These are phyloP conservation scores for Podila epigama DNA, from an alignment of 192 early-diverging fungal species.

Conservation along the genomic window DNA sequence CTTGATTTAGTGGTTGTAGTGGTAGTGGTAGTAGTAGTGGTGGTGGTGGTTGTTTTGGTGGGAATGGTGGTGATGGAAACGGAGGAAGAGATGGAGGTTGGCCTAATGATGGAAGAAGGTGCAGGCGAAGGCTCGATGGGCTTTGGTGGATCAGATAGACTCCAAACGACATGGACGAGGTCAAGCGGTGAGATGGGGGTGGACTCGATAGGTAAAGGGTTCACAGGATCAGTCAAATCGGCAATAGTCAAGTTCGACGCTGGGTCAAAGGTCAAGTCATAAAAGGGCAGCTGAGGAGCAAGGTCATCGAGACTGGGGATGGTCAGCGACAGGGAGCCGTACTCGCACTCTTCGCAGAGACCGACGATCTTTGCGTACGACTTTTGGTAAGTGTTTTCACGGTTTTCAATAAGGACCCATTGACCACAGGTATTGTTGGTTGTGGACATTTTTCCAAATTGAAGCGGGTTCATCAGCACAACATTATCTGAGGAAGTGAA, in stretches of 20 bases:
- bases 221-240: constrained; percentile 16
- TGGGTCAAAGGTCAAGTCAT: constrained; percentile 20
- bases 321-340: constrained; percentile 19
- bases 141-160: constrained; percentile 8
- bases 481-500: constrained; percentile 31
- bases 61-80: background rate
- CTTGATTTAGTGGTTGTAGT: constrained; percentile 4
- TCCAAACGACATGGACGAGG: constrained; percentile 22
- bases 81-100: constrained; percentile 2
- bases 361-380: constrained; percentile 26
- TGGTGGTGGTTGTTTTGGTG: background rate
- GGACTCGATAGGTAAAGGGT: constrained; percentile 3
- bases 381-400: constrained; percentile 28
- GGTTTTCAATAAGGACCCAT: constrained; percentile 39
- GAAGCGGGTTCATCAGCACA: constrained; percentile 41
- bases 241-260: constrained; percentile 14
- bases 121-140: background rate
- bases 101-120: background rate
- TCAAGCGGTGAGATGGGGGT: constrained; percentile 24
- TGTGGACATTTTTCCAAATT: constrained; percentile 22
- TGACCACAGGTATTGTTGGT: constrained; percentile 39
- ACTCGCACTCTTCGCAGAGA: constrained; percentile 35
- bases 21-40: background rate
- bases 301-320: constrained; percentile 4
- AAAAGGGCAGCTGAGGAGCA: constrained; percentile 5